A percentile compares a stretch with the other conserved stretches of the same genome.
These are phyloP conservation scores for Pythium brachiatum DNA, from an alignment of 352 stramenopile genomes.

Conservation along the genomic window DNA sequence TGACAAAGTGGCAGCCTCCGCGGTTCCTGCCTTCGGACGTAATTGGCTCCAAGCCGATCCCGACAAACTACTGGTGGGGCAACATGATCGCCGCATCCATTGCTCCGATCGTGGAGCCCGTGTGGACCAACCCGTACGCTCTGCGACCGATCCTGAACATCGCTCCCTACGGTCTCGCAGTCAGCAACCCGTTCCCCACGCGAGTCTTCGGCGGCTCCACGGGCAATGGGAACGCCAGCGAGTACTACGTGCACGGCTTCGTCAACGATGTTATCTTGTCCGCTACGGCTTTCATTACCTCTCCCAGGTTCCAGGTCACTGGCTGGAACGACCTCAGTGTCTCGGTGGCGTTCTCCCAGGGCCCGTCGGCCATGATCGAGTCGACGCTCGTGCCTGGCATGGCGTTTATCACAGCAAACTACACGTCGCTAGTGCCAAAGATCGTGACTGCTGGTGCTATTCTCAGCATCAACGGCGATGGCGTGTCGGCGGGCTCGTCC, in stretches of 20 bases:
- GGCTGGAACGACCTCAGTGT: slow-evolving; percentile 58
- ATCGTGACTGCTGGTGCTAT: slow-evolving; percentile 46
- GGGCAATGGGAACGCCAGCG: slow-evolving; percentile 41
- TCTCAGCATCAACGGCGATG: slow-evolving; percentile 42
- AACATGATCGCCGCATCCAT: slow-evolving; percentile 53
- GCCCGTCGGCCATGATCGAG: slow-evolving; percentile 35
- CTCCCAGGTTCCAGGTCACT: slow-evolving; percentile 37
- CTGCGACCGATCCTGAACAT: slow-evolving; percentile 37
- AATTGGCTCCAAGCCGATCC: slow-evolving; percentile 44
- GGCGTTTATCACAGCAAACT: slow-evolving; percentile 58
- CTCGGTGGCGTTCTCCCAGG: slow-evolving; percentile 39
- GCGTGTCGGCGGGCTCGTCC: not conserved
- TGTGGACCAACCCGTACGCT: slow-evolving; percentile 69
- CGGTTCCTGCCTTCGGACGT: slow-evolving; percentile 49
- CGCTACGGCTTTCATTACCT: slow-evolving; percentile 42
- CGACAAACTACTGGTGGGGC: slow-evolving; percentile 76
- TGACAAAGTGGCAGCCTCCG: slow-evolving; percentile 37
- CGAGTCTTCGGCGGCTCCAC: slow-evolving; percentile 46
- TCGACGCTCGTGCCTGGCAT: slow-evolving; percentile 58
- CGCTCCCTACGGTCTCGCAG: slow-evolving; percentile 41
- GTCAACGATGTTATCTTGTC: slow-evolving; percentile 52
- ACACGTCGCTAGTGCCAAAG: slow-evolving; percentile 39
- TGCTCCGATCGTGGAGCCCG: slow-evolving; percentile 35
- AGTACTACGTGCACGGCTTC: slow-evolving; percentile 51
- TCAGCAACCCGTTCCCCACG: slow-evolving; percentile 58